Base-by-base conservation (phyloP, 306 rosid genomes). In the Gillenia trifoliata region DNA sequence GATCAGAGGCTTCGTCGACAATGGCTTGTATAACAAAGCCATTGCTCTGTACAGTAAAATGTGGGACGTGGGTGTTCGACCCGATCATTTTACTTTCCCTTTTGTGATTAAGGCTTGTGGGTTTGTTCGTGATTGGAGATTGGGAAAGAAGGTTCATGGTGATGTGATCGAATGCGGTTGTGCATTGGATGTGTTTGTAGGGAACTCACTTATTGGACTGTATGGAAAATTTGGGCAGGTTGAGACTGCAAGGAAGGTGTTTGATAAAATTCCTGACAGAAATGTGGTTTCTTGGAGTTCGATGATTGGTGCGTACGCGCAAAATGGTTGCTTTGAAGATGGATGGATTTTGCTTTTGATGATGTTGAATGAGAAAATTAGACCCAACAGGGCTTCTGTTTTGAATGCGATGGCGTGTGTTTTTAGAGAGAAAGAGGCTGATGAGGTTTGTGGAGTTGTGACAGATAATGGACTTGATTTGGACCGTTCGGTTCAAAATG, bases 251-350 rank as follows among this genome's bases (percentile, higher is more conserved):
- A 57, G 62, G 33, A 62, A 71, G 30, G 77, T 82, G 61, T 85
- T 85, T 63, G 83, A 83, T 49, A 38, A 50, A 45, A 80, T 85
- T 74, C 82, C 33, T 29, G 36, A 60, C 12, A 82, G 47, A 49
- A 85, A 52, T 82, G 72, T 76, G 8, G 84, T 82, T 52, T 79
- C 86, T 22, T 79, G 86, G 88, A 85, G 88, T 75, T 82, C 88
- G 20, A 69, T 82, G 40, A 79, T 85, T 59, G 86, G 88, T 52
- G 80, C 70, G 6, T 79, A 40, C 45, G 73, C 73, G 4, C 82
- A 79, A 49, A 82, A 50, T 50, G 78, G 82, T 67, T 60, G 57
- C 43, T 73, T 30, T 30, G 19, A 59, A 4, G 61, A 68, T 49
- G 88, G 84, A 15, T 11, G 59, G 4, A 49, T 11, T 3, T 66